Base-by-base conservation (phyloP, 1,139 yeast species). In the Pneumocystis carinii region DNA sequence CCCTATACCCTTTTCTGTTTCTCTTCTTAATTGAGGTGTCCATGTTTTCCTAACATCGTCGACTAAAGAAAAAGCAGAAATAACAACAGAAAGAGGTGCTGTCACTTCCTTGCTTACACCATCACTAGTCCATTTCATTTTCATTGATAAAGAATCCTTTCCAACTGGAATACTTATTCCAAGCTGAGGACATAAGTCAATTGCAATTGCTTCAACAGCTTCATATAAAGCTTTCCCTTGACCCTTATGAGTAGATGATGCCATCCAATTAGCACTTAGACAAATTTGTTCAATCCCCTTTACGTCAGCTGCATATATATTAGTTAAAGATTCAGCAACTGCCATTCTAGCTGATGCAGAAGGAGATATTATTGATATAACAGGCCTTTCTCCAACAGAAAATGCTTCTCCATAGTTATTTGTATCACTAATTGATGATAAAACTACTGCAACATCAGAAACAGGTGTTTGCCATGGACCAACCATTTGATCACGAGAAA, bases 391-490 rank as follows among this genome's bases (percentile, higher is more conserved):
- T 69, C 99, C 99, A 88, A 90, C 86, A 1, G 97, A 94, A 78
- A 94, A 78, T 12, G 98, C 96, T 77, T 94, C 98, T 79, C 99
- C 99, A 32, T 95, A 86, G 66, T 85, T 75, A 62, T 87, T 76
- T 7, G 80, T 78, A 63, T 84, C 86, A 70, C 95, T 97, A 63
- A 89, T 80, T 1, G 97, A 87, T 0, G 97, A 86, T 66, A 88
- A 86, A 24, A 98, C 90, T 64, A 92, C 97, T 75, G 96, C 98
- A 65, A 90, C 97, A 74, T 94, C 97, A n/a, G 98, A 94, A 32
- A 94, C 98, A 59, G 99, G 98, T 5, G 87, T 90, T 79, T 94
- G 99, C 97, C 98, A 94, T 72, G 98, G 98, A 59, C 99, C 99
- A 66, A 94, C 97, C 86, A 90, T 86, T 78, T 94, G 99, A 74